These are phyloP conservation scores for Fusarium albosuccineum DNA, from an alignment of 2,329 filamentous ascomycete species.

Conservation along the genomic window DNA sequence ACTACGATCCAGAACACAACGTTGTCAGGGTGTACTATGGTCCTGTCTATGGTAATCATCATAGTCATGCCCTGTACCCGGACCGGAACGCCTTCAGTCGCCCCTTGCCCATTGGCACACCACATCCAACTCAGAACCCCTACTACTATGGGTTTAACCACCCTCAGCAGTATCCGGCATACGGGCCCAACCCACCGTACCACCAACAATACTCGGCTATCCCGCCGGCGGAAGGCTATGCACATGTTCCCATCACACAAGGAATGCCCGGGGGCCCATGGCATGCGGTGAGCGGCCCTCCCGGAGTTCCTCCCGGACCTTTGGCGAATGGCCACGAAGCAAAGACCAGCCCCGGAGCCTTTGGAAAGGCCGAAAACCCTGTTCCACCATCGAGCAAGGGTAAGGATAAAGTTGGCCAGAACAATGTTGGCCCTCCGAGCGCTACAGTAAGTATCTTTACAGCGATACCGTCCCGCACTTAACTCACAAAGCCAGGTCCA, in stretches of 20 bases:
- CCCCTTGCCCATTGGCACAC: conserved; percentile 57
- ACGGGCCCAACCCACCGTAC: conserved; percentile 35
- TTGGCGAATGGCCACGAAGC: conserved; percentile 18
- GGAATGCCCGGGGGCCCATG: conserved; percentile 44
- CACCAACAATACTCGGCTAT: conserved; percentile 21
- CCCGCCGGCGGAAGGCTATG: conserved; percentile 33
- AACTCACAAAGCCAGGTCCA: conserved; percentile 28
- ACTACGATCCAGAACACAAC: conserved; percentile 66
- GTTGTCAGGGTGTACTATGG: conserved; percentile 70
- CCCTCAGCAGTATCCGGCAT: conserved; percentile 37
- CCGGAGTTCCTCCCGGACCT: conserved; percentile 27
- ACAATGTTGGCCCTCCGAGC: conserved; percentile 49
- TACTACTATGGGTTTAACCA: conserved; percentile 57
- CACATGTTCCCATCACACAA: conserved; percentile 49
- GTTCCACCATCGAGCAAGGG: conserved; percentile 34
- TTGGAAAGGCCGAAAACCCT: conserved; percentile 20
- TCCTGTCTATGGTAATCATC: conserved; percentile 65
- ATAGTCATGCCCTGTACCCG: conserved; percentile 61
- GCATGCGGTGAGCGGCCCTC: conserved; percentile 39
- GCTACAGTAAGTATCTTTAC: conserved; percentile 32
- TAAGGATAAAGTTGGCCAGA: conserved; percentile 41
- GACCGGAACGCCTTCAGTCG: conserved; percentile 48
- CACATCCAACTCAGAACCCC: conserved; percentile 58
- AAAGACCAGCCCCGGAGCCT: conserved; percentile 13
- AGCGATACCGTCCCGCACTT: conserved; percentile 2